Percentiles rank a stretch among this genome's conserved stretches.
These are phyloP conservation scores for Penicillium sp. DNA, from an alignment of 2,329 filamentous ascomycete genomes.

Conservation along the genomic window DNA sequence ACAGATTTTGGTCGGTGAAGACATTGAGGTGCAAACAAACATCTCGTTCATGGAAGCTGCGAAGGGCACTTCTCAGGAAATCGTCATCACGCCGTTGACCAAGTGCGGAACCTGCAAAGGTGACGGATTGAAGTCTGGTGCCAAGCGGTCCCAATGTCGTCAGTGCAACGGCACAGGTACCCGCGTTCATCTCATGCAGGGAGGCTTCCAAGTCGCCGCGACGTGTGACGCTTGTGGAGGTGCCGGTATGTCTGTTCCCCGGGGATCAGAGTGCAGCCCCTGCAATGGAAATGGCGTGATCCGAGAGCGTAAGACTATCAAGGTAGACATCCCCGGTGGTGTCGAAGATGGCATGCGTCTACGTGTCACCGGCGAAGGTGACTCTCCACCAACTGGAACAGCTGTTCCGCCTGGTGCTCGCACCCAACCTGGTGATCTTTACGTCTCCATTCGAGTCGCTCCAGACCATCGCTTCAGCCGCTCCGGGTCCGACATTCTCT, in stretches of 20 bases:
- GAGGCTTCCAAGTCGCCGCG: constrained; percentile 93
- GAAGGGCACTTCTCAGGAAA: constrained; percentile 85
- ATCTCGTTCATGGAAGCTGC: constrained; percentile 97
- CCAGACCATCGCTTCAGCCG: constrained; percentile 87
- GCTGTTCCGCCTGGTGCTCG: constrained; percentile 62
- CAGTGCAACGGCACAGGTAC: constrained; percentile 83
- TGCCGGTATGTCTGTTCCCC: constrained; percentile 71
- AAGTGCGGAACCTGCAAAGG: constrained; percentile 81
- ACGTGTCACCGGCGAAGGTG: constrained; percentile 79
- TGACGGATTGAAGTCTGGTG: constrained; percentile 78
- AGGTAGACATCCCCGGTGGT: constrained; percentile 87
- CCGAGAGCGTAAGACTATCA: constrained; percentile 77
- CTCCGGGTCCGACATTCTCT: constrained; percentile 83
- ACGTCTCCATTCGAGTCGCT: constrained; percentile 86
- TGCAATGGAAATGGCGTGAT: constrained; percentile 83
- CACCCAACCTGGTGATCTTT: constrained; percentile 80
- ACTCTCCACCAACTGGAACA: constrained; percentile 75
- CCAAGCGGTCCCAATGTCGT: constrained; percentile 70
- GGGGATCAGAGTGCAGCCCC: constrained; percentile 74
- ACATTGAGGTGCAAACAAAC: constrained; percentile 90
- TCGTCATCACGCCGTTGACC: constrained; percentile 77
- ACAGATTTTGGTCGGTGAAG: constrained; percentile 82
- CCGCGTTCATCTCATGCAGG: constrained; percentile 82
- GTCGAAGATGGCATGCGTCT: constrained; percentile 96
- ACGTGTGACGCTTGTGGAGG: constrained; percentile 82